Evolutionary conservation across 2,329 filamentous ascomycete genomes (phyloP).

Genomic region (Fusarium fujikuroi): DNA sequence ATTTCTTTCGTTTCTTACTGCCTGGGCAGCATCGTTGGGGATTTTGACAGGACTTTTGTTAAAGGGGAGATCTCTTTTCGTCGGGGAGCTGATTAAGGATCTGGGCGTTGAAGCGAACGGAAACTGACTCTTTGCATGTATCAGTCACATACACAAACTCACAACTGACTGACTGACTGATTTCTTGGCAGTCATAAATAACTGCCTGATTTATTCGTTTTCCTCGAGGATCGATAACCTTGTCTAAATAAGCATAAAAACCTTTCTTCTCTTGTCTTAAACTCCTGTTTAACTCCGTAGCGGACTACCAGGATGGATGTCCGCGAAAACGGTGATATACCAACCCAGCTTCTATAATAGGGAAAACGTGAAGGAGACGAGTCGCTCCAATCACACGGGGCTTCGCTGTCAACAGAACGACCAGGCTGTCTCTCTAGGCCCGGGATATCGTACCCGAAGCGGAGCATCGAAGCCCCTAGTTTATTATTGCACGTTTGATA

Average conservation of each 20-base stretch:
- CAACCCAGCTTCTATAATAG: slow-evolving; percentile 4
- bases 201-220: slow-evolving; percentile 3
- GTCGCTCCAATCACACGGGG: slow-evolving; percentile 14
- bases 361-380: background rate
- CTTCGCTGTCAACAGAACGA: slow-evolving; percentile 2
- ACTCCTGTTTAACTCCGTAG: background rate
- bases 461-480: slow-evolving; percentile 13
- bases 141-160: background rate
- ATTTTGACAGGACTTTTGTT: background rate
- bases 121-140: slow-evolving; percentile 7
- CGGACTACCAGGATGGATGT: background rate
- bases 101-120: slow-evolving; percentile 24
- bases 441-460: slow-evolving; percentile 13
- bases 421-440: background rate
- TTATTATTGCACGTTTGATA: slow-evolving; percentile 26
- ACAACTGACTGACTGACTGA: slow-evolving; percentile 4
- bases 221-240: slow-evolving; percentile 9
- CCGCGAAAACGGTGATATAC: slow-evolving; percentile 19
- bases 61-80: slow-evolving; percentile 11
- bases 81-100: slow-evolving; percentile 23
- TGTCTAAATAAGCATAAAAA: slow-evolving; percentile 32
- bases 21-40: slow-evolving; percentile 9
- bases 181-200: slow-evolving; percentile 2
- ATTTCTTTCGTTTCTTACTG: slow-evolving; percentile 12
- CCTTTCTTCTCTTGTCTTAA: background rate